Base-by-base conservation (phyloP, 2,329 filamentous ascomycete species). In the Botrytis aclada region DNA sequence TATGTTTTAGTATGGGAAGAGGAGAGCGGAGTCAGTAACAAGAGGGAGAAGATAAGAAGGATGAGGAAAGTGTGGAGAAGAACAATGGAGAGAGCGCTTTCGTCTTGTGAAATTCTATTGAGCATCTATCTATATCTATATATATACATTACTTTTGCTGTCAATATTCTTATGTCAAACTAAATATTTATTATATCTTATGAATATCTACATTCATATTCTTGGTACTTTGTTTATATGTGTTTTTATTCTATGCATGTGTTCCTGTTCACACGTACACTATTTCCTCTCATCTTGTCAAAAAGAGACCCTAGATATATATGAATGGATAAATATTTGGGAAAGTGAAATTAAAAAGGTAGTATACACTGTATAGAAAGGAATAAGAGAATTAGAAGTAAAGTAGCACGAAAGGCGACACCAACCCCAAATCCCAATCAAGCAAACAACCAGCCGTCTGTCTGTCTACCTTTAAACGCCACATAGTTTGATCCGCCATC, bases 1-100 rank as follows among this genome's bases (percentile, higher is more conserved):
- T 2, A 72, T 72, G 61, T 66, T 72, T 65, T 72, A 63, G 67
- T 7, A 32, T 29, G 25, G 18, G 47, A 54, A 16, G 18, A n/a
- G 34, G 10, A 5, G 69, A 18, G 29, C 20, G 20, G 34, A 56
- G 34, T 18, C 16, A 20, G 5, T 32, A 18, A 29, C 51, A 14
- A 56, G n/a, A 56, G n/a, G n/a, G 2, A 56, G 51, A 29, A 18
- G n/a, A 56, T 32, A 4, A 18, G 51, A 29, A 56, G 7, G 16
- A 18, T 29, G 14, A 56, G 25, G 37, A 56, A 25, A 18, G 16
- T 25, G n/a, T n/a, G n/a, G 32, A 22, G 34, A 37, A 25, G 29
- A 62, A 62, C 5, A 22, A 51, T 41, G 12, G 37, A 25, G 25
- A 39, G 64, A 54, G 45, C 25, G 14, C 43, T 39, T 54, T 41